Evolutionary conservation across 148 eudicot species (phyloP).

Genomic region (Agrostemma githago): DNA sequence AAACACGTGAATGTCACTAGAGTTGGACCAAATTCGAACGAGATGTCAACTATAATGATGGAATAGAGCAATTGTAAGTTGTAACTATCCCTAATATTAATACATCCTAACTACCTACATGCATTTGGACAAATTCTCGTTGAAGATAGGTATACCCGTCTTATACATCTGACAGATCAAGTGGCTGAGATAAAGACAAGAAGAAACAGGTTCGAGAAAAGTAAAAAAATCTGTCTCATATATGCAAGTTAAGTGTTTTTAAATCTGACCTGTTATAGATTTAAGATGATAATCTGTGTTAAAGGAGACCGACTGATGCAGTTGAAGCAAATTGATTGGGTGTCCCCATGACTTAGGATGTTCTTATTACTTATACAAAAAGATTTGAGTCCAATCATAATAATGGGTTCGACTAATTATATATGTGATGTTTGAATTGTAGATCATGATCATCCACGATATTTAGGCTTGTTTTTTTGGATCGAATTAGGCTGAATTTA

Average conservation of each 20-base stretch:
- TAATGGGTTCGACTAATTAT: slow-evolving; percentile 4
- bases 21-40: slow-evolving; percentile 12
- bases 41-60: slow-evolving; percentile 16
- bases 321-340: not conserved
- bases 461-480: no score
- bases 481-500: no score
- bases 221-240: no score
- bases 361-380: not conserved
- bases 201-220: no score
- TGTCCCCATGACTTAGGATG: slow-evolving; percentile 11
- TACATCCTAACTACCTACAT: slow-evolving; percentile 12
- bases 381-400: slow-evolving; percentile 9
- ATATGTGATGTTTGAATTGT: slow-evolving; percentile 8
- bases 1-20: slow-evolving; percentile 9
- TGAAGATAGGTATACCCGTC: no score
- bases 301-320: no score
- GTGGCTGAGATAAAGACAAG: no score
- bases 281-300: no score
- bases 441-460: slow-evolving; percentile 4
- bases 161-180: no score
- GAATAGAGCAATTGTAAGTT: slow-evolving; percentile 9
- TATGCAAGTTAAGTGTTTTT: no score
- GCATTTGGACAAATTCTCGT: not conserved
- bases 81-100: slow-evolving; percentile 6
- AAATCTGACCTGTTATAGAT: no score